Percentiles rank a stretch among this genome's conserved stretches.
Conservation (phyloP, 495 filamentous ascomycete species). For the Xylaria flabelliformis region DNA sequence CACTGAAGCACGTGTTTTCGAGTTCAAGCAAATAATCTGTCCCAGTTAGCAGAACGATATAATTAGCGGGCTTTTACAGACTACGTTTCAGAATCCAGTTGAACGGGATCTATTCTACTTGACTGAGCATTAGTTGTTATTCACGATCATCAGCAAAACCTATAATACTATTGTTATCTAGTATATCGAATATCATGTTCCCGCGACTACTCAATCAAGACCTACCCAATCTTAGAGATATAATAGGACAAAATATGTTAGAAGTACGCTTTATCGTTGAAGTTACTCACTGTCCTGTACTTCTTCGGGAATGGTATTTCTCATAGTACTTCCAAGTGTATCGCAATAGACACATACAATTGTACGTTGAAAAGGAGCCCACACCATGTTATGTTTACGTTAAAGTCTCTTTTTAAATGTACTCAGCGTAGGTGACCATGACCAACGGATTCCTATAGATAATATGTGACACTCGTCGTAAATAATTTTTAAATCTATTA, state of each 20-base stretch:
- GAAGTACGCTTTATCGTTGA: background rate
- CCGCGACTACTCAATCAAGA: background rate
- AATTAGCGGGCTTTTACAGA: background rate
- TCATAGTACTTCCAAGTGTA: background rate
- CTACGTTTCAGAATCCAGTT: background rate
- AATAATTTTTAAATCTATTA: too few relatives aligned
- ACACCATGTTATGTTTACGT: background rate
- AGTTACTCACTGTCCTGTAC: background rate
- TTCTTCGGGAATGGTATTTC: background rate
- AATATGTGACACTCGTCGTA: too few relatives aligned
- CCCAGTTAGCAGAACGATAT: background rate
- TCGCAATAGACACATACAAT: background rate
- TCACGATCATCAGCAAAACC: background rate
- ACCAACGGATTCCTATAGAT: background rate
- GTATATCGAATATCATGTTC: too few relatives aligned
- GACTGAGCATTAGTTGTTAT: background rate
- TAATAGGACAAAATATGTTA: background rate
- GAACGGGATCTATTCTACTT: background rate
- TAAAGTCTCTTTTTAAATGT: background rate
- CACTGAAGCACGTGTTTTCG: slow-evolving; percentile 17
- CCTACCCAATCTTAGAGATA: background rate
- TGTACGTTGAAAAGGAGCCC: background rate
- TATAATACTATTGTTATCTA: too few relatives aligned
- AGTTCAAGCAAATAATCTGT: slow-evolving; percentile 4
- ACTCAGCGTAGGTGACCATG: background rate